Evolutionary conservation across 2,329 filamentous ascomycete genomes (phyloP), one percentile per base, ranked within the genome.

Genomic region (Ascochyta rabiei): DNA sequence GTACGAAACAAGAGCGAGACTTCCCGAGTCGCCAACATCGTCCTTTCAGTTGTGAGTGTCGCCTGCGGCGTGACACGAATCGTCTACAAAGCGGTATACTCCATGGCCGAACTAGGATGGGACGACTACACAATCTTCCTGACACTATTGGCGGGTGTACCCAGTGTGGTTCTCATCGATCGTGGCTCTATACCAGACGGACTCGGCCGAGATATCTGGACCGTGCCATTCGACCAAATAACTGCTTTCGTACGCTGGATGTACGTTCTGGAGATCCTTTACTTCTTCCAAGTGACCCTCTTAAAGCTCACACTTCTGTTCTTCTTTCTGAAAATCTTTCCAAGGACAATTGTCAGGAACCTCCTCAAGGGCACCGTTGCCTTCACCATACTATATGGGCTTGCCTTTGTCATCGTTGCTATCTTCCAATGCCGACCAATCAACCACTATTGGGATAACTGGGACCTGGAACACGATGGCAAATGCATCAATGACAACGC

Each of bases 191-290:
- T 66, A 8, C 47, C 53, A 1, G 66, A 66, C n/a, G 82, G 82
- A 1, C 68, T 84, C 7, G 81, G 82, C 6, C 74, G 65, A 16
- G 82, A 85, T 42, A 73, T 83, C 15, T 84, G 82, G 82, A 81
- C 79, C 0, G 56, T 84, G 4, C 55, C 71, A 0, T 66, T 73
- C 0, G 64, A 73, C 0, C 60, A 75, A 15, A 76, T 85, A 40
- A 80, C 76, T 24, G 64, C 66, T 0, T 81, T 85, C 24, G 66
- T 75, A 28, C 52, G 59, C 39, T 63, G 58, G 39, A 67, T 74
- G 42, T 75, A 73, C 58, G 57, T 66, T 10, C 56, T 70, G 41
- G 69, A 74, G 45, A 57, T 73, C 2, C 56, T 75, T 10, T 76
- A 75, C 59, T 73, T 72, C 49, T 60, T 67, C 10, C 63, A 68